Percentiles rank a stretch among this genome's conserved stretches.
Evolutionary conservation across 805 yeast species (phyloP).

Genomic region (Wickerhamomyces subpelliculosus): DNA sequence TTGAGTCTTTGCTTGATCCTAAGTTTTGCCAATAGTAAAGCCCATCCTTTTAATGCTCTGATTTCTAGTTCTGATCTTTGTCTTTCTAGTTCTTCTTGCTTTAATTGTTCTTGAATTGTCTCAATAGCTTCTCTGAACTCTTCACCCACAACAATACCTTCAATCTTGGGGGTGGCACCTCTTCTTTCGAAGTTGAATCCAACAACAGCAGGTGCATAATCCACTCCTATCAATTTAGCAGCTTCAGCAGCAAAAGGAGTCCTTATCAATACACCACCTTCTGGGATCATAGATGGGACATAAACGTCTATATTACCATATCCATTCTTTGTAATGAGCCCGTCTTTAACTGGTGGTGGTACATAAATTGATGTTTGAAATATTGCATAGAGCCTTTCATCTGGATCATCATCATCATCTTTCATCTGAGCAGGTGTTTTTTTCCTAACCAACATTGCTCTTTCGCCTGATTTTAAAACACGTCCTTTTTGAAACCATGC

Average conservation of each 20-base stretch:
- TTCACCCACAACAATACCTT: slow-evolving; percentile 69
- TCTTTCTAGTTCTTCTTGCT: slow-evolving; percentile 35
- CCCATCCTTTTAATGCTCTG: slow-evolving; percentile 42
- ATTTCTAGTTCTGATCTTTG: slow-evolving; percentile 37
- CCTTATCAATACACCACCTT: slow-evolving; percentile 59
- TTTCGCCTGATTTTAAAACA: slow-evolving; percentile 60
- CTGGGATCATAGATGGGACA: slow-evolving; percentile 74
- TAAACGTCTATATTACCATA: slow-evolving; percentile 84
- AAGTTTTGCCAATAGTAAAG: slow-evolving; percentile 34
- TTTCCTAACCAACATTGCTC: slow-evolving; percentile 47
- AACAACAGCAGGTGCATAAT: slow-evolving; percentile 81
- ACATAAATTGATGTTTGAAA: slow-evolving; percentile 67
- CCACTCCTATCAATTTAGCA: slow-evolving; percentile 61
- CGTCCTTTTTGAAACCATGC: slow-evolving; percentile 87
- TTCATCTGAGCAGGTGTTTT: slow-evolving; percentile 21
- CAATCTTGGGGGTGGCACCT: slow-evolving; percentile 53
- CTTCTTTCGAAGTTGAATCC: slow-evolving; percentile 69
- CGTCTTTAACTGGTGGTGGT: slow-evolving; percentile 58
- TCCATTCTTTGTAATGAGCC: slow-evolving; percentile 65
- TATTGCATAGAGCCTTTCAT: slow-evolving; percentile 63
- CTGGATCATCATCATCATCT: slow-evolving; percentile 36
- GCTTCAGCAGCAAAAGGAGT: slow-evolving; percentile 57
- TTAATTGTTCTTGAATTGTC: slow-evolving; percentile 40
- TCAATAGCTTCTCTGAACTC: slow-evolving; percentile 56
- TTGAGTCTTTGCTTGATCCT: slow-evolving; percentile 37